Evolutionary conservation across 2,329 filamentous ascomycete genomes (phyloP), one percentile per base, ranked within the genome.

Genomic region (Fusarium camptoceras): DNA sequence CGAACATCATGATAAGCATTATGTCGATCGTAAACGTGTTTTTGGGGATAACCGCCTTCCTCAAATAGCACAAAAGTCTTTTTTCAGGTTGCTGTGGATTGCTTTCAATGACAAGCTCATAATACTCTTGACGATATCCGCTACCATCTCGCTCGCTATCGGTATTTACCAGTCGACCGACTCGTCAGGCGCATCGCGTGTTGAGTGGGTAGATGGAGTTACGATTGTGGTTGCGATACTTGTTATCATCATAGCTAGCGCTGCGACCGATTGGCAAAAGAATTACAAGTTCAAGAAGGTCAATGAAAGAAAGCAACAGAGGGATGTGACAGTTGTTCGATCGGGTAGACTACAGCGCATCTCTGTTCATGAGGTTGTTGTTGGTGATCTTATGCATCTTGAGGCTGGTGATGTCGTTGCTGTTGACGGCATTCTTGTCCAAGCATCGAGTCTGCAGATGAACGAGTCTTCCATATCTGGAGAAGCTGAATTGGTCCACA

Each of bases 21-120:
- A 76, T 43, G 63, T 76, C 22, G 92, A 94, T 73, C 88, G 92
- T 24, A 91, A 87, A 75, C 88, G 91, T 37, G 83, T 94, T 10
- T 94, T 88, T 76, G 89, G 88, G 55, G 86, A 88, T 67, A 94
- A 94, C 51, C 75, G 75, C 10, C 75, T 77, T 3, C 80, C 76
- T 0, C 88, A 88, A 70, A 88, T 88, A 73, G 92, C 91, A 74
- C 83, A 89, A 25, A 94, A 93, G 77, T 89, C 84, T 41, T 89
- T 94, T 54, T 83, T 91, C 64, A 84, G 90, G 74, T 81, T 94
- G 53, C 73, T 81, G 67, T 94, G 92, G 92, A 91, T 93, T 74
- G 91, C 92, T 2, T 93, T 93, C 80, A 94, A 94, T 76, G 92
- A 94, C 79, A 94, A 94, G 74, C 89, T 94, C 14, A 82, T 94